phyloP scores from a whole-genome alignment of 2,329 filamentous ascomycete genomes.

The Pseudomassariella vexata region DNA sequence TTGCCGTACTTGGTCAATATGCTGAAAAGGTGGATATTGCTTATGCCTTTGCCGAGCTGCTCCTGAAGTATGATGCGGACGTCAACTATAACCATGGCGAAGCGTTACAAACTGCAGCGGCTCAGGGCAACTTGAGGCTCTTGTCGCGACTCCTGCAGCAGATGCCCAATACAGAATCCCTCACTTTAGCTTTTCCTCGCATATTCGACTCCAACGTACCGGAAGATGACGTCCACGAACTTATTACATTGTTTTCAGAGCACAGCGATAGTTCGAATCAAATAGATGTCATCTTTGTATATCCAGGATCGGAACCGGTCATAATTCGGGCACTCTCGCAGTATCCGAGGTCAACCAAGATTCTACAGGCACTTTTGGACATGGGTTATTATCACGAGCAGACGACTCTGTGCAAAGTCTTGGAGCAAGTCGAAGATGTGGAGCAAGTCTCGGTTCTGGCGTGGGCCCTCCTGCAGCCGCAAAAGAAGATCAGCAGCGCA shows the following conservation, averaged over 20 bases:
- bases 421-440: conserved; percentile 39
- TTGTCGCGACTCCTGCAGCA: conserved; percentile 43
- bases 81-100: conserved; percentile 48
- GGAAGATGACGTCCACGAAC: conserved; percentile 43
- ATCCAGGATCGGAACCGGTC: conserved; percentile 38
- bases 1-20: conserved; percentile 38
- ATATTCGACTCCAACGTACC: conserved; percentile 46
- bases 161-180: conserved; percentile 41
- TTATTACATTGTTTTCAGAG: conserved; percentile 47
- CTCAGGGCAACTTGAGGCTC: conserved; percentile 42
- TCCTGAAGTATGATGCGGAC: conserved; percentile 36
- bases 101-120: conserved; percentile 47
- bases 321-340: conserved; percentile 46
- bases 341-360: conserved; percentile 47
- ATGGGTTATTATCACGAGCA: conserved; percentile 57
- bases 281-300: conserved; percentile 43
- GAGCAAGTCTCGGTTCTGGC: conserved; percentile 53
- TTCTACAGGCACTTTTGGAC: conserved; percentile 48
- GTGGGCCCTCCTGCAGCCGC: conserved; percentile 58
- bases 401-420: conserved; percentile 34
- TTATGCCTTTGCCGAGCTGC: conserved; percentile 37
- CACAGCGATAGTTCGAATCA: conserved; percentile 39
- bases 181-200: conserved; percentile 49
- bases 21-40: conserved; percentile 33
- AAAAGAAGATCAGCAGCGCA: conserved; percentile 54